Base-by-base conservation (phyloP, 2,329 filamentous ascomycete species). In the Ilyonectria destructans region DNA sequence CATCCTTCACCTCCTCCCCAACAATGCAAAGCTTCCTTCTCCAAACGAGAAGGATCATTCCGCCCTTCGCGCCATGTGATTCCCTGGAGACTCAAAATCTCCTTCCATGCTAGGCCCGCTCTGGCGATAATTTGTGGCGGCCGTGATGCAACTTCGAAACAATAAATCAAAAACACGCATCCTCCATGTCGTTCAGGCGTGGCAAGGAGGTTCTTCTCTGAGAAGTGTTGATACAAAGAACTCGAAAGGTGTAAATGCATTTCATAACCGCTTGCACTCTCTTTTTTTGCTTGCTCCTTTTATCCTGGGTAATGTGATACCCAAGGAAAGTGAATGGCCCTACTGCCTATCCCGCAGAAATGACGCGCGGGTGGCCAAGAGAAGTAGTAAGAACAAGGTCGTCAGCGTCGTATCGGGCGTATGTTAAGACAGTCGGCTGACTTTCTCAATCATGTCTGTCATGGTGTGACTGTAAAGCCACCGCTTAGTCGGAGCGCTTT, bases 401-500 rank as follows among this genome's bases (percentile, higher is more conserved):
- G 73, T 77, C 74, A 75, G 74, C 71, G 74, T 80, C 79, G 73
- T 81, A 67, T 75, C 77, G 77, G 77, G 77, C 79, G 62, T 80
- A 62, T 69, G 71, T 74, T 69, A 72, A 75, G 68, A 69, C 61
- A 52, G 67, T 71, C 67, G 49, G 70, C 65, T 64, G 56, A 69
- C 71, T 67, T 43, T 70, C 70, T 71, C 70, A 65, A 72, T 67
- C 70, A 65, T 70, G 63, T 65, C 43, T 60, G 45, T 68, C 70
- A 59, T 67, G 58, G 31, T 70, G 35, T 72, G 55, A 43, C 58
- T 60, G 51, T 21, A n/a, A 19, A 51, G 37, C 33, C 40, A 67
- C 56, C 31, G 62, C 76, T 83, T 85, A 92, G 66, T 91, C 89
- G 46, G 88, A 88, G 79, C 93, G 91, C 91, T 96, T 96, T 88